Evolutionary conservation across 805 yeast genomes (phyloP), one percentile per base, ranked within the genome.

Genomic region (Metschnikowia noctiluminum): DNA sequence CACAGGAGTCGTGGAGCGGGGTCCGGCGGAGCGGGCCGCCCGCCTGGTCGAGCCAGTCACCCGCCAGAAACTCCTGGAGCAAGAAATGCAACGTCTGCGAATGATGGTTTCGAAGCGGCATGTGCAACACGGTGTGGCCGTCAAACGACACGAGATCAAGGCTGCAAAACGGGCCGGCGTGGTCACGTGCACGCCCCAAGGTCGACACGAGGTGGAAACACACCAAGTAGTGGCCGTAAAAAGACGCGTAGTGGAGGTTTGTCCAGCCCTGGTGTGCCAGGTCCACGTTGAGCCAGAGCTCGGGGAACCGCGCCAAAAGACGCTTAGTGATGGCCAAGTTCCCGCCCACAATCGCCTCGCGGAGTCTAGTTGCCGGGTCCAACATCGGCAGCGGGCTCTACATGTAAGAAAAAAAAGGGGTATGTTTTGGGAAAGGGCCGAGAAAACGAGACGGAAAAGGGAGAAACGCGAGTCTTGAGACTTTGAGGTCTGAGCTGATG

Each of bases 171-270:
- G 31, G 31, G 11, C 31, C 31, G 10, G 37, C 16, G 21, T n/a
- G 35, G 26, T 30, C 30, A 26, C 16, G 14, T n/a, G 32, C 26
- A 9, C 46, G 43, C 15, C 60, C 61, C 78, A 73, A 34, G 72
- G 69, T 63, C 31, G 76, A 74, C 14, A 84, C 72, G 42, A 85
- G 66, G 55, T 71, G 73, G 31, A 74, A 85, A 63, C 90, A 85
- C 12, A 87, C 75, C 46, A 85, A 76, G 57, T 83, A 84, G 52
- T 84, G 77, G 38, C 95, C 94, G 59, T 85, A 69, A 58, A 62
- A 85, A 4, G 92, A 82, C 0, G 96, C 90, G 64, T 88, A 87
- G 63, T 89, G 96, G 41, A 89, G 69, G 35, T 86, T 83, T 13
- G 87, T 76, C 96, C 96, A 89, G 1, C 96, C 96, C 59, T 84